Evolutionary conservation across 2,329 filamentous ascomycete genomes (phyloP).

Genomic region (Fusarium tupiense): DNA sequence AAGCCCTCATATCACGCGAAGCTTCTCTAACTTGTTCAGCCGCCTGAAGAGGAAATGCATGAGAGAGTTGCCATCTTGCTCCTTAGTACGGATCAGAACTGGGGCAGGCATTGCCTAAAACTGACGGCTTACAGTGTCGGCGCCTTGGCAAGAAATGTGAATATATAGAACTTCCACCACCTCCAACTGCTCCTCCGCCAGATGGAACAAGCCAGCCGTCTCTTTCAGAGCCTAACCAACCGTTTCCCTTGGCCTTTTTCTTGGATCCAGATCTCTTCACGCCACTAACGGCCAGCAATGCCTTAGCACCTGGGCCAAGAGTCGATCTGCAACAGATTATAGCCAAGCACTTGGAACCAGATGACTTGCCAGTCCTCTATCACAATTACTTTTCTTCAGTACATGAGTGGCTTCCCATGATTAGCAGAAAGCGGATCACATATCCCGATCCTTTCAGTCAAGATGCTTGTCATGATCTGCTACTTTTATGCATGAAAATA

Average conservation of each 20-base stretch:
- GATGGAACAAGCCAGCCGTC: not conserved
- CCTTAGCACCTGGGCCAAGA: not conserved
- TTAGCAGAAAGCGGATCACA: constrained; percentile 3
- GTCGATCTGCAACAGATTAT: not conserved
- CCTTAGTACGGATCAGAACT: not conserved
- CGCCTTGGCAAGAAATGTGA: constrained; percentile 1
- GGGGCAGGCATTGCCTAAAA: not conserved
- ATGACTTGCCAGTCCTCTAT: not conserved
- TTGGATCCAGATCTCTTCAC: not conserved
- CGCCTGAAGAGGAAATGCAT: constrained; percentile 9
- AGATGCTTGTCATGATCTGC: constrained; percentile 3
- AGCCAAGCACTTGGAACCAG: not conserved
- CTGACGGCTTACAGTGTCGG: not conserved
- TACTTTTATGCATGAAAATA: constrained; percentile 9
- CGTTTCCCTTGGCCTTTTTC: constrained; percentile 1
- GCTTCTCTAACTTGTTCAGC: not conserved
- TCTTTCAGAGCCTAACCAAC: not conserved
- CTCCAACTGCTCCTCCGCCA: not conserved
- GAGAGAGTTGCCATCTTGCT: not conserved
- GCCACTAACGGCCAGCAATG: not conserved
- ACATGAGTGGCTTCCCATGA: constrained; percentile 5
- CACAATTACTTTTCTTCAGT: constrained; percentile 1
- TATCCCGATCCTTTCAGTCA: not conserved
- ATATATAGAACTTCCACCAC: not conserved
- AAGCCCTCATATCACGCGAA: not conserved